Conservation (phyloP, 345 rosid species). For the rapeseed (Brassica napus) region Da-Ae NC_063442.1:44812001-44812500, state of each 20-base stretch:
- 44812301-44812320: not conserved
- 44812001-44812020: not conserved
- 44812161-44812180: not conserved
- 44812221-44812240: not conserved
- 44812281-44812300: not conserved
- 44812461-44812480: not conserved
- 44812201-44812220: not conserved
- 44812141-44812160: not conserved
- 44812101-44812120: not conserved
- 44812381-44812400: not conserved
- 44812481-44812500: conserved; percentile 20
- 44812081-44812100: not conserved
- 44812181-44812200: not conserved
- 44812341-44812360: not conserved
- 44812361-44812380: too few species aligned
- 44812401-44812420: not conserved
- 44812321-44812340: not conserved
- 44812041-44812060: not conserved
- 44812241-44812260: not conserved
- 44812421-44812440: not conserved
- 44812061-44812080: not conserved
- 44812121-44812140: not conserved
- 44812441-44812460: conserved; percentile 1
- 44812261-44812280: not conserved
- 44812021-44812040: not conserved